Base-by-base conservation (phyloP, 1,284 basidiomycete genomes). In the Inonotus obliquus region DNA sequence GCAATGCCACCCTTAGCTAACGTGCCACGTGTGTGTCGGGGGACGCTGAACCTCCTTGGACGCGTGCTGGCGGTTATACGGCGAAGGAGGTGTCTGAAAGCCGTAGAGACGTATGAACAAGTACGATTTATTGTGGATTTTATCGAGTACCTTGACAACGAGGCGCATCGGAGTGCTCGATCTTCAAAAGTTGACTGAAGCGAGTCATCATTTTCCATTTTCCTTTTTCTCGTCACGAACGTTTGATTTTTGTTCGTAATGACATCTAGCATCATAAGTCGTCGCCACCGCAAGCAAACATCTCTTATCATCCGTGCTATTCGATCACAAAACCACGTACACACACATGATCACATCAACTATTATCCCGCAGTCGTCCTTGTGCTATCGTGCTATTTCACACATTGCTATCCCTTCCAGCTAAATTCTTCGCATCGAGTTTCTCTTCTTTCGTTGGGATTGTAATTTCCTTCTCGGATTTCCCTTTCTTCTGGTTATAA, bases 31-130 rank as follows among this genome's bases (percentile, higher is more conserved):
- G 48, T 62, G 39, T 65, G 63, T 49, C 57, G 37, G 47, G 62
- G 57, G 27, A 83, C 85, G 49, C 67, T 94, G 62, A 74, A 81
- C 47, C 80, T 94, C 38, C 86, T 94, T 2, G 86, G 91, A 71
- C 81, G 83, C 25, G 86, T 84, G 1, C 89, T 97, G 60, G 75
- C 79, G 2, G 82, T 94, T 63, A 84, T 95, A 29, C 76, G 95
- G 53, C 77, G 81, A 60, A 76, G 93, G 64, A 75, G 94, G 61
- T 94, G 92, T 66, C 74, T 88, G 60, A 94, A 94, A 72, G 93
- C 94, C 1, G 84, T 97, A 45, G 94, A 97, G 74, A 95, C 92
- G 7, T 89, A 89, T 70, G 92, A 96, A 71, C 94, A 97, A 73
- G 95, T 96, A 19, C 80, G 82, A 67, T 96, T 96, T 72, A 74